These are phyloP conservation scores for Tylopilus cervinicoccineus DNA, from an alignment of 768 basidiomycete species.

Conservation along the genomic window DNA sequence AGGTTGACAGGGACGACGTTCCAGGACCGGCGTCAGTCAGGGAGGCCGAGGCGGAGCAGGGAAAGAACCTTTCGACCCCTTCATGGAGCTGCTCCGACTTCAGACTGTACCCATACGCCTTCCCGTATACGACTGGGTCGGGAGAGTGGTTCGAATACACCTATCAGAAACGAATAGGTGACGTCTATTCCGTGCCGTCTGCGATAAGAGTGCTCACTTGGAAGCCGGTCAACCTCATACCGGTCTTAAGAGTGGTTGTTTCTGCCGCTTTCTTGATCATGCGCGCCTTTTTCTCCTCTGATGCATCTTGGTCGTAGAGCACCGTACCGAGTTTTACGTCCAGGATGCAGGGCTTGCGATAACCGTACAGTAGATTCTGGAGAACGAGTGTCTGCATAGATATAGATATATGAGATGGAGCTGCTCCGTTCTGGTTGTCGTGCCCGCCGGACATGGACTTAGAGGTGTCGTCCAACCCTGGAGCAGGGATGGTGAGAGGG, in stretches of 20 bases:
- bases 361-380: constrained; percentile 74
- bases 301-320: constrained; percentile 68
- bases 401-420: neutral
- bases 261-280: constrained; percentile 69
- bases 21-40: constrained; percentile 5
- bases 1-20: constrained; percentile 2
- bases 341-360: constrained; percentile 78
- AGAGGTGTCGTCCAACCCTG: constrained; percentile 46
- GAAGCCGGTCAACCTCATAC: constrained; percentile 84
- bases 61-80: constrained; percentile 81
- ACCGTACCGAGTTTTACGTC: constrained; percentile 93
- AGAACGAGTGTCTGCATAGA: constrained; percentile 69
- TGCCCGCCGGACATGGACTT: neutral
- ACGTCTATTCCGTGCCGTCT: neutral
- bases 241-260: constrained; percentile 73
- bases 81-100: constrained; percentile 62
- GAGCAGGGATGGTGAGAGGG: constrained; percentile 22
- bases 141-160: constrained; percentile 64
- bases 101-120: constrained; percentile 76
- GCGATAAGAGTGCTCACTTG: constrained; percentile 55
- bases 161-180: constrained; percentile 35
- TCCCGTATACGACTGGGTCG: constrained; percentile 60
- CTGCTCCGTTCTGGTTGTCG: neutral
- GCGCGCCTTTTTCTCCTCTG: constrained; percentile 69
- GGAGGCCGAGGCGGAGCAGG: constrained; percentile 34